Evolutionary conservation across 768 basidiomycete species (phyloP).

Genomic region (Hygrocybe coccinea): DNA sequence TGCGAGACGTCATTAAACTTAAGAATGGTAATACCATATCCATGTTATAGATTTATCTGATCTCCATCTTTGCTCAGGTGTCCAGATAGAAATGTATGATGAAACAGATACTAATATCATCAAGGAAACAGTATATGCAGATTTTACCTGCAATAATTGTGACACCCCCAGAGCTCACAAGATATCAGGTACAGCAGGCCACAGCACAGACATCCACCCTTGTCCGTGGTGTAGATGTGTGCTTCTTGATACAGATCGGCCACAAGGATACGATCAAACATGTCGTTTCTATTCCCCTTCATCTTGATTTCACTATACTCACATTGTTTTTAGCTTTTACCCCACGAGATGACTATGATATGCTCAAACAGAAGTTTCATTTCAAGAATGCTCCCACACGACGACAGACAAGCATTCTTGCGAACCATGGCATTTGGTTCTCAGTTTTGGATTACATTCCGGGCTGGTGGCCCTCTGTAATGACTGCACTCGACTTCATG

Average conservation of each 20-base stretch:
- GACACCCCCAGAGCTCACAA: slow-evolving; percentile 26
- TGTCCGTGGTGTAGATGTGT: slow-evolving; percentile 22
- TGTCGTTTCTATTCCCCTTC: neutral
- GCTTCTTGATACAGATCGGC: slow-evolving; percentile 19
- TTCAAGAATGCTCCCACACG: slow-evolving; percentile 5
- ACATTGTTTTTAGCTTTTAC: slow-evolving; percentile 1
- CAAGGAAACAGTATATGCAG: slow-evolving; percentile 18
- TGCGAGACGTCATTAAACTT: slow-evolving; percentile 16
- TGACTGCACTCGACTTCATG: slow-evolving; percentile 29
- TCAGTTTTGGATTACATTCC: slow-evolving; percentile 22
- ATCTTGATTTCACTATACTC: neutral
- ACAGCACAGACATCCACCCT: slow-evolving; percentile 23
- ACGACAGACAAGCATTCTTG: slow-evolving; percentile 16
- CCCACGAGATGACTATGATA: slow-evolving; percentile 13
- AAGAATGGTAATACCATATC: slow-evolving; percentile 19
- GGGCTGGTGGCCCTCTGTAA: slow-evolving; percentile 22
- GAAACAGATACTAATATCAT: neutral
- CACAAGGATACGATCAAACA: slow-evolving; percentile 9
- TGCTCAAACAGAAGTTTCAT: slow-evolving; percentile 11
- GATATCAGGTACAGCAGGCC: slow-evolving; percentile 22
- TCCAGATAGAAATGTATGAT: slow-evolving; percentile 23
- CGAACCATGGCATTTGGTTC: slow-evolving; percentile 19
- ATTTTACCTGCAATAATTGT: slow-evolving; percentile 22
- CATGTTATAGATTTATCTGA: neutral
- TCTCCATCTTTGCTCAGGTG: slow-evolving; percentile 13